phyloP scores from a whole-genome alignment of 192 early-diverging fungal species.

The Phycomyces nitens region DNA sequence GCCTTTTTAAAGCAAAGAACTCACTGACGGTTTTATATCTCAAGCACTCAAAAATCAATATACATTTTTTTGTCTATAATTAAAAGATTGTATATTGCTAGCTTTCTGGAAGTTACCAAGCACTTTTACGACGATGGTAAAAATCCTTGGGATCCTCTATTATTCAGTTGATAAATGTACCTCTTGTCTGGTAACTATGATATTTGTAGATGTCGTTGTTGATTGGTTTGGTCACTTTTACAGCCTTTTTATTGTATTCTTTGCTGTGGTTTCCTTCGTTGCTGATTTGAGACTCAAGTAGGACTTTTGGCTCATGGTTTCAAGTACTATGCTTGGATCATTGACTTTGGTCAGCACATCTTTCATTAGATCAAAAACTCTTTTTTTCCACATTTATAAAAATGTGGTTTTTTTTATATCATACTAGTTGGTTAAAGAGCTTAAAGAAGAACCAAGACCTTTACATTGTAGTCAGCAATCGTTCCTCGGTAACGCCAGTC shows the following conservation, averaged over 20 bases:
- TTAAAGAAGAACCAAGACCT: not conserved
- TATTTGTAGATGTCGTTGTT: not conserved
- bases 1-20: too few species aligned
- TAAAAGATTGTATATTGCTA: constrained; percentile 9
- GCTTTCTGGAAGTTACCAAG: constrained; percentile 8
- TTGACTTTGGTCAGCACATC: not conserved
- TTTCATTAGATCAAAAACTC: too few species aligned
- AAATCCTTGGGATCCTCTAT: not conserved
- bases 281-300: constrained; percentile 11
- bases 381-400: too few species aligned
- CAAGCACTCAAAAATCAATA: too few species aligned
- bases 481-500: too few species aligned
- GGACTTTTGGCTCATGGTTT: constrained; percentile 1
- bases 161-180: not conserved
- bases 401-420: not conserved
- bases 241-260: not conserved
- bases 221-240: constrained; percentile 4
- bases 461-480: too few species aligned
- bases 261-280: constrained; percentile 7
- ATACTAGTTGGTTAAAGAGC: not conserved
- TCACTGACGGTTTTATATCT: too few species aligned
- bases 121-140: too few species aligned
- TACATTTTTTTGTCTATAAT: constrained; percentile 8
- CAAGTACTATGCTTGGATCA: constrained; percentile 2
- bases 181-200: constrained; percentile 5